Percentiles rank a stretch among this genome's conserved stretches.
phyloP scores from a whole-genome alignment of 2,329 filamentous ascomycete species.

The Trichoderma sp. region DNA sequence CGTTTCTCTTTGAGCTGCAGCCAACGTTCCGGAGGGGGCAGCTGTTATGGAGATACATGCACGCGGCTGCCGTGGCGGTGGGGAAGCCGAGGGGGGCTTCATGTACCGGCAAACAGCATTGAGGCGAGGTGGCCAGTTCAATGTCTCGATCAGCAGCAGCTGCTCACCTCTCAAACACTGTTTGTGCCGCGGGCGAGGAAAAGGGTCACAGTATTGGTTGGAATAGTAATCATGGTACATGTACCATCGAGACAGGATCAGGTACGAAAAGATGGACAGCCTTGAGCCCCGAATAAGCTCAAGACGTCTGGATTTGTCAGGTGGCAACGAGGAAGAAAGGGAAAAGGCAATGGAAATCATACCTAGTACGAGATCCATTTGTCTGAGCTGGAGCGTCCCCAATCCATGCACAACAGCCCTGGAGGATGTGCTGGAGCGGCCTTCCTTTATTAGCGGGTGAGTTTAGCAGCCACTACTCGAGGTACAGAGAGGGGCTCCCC shows the following conservation, averaged over 20 bases:
- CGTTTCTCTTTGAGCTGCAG: conserved; percentile 3
- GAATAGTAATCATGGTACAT: conserved; percentile 9
- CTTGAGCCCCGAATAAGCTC: neutral
- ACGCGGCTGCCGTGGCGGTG: neutral
- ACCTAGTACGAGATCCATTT: too few relatives aligned
- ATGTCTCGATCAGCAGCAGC: neutral
- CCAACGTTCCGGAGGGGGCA: neutral
- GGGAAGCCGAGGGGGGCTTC: neutral
- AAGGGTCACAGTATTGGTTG: neutral
- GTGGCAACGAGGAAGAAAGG: neutral
- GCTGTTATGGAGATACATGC: conserved; percentile 23
- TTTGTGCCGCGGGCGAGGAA: neutral
- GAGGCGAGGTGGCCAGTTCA: conserved; percentile 12
- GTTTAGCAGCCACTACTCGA: conserved; percentile 11
- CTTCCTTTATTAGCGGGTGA: conserved; percentile 13
- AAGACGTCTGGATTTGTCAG: conserved; percentile 15
- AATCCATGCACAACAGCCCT: neutral
- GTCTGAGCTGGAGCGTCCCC: too few relatives aligned
- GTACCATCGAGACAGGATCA: neutral
- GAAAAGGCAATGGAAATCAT: too few relatives aligned
- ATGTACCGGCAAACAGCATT: neutral
- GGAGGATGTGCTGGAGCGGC: conserved; percentile 14
- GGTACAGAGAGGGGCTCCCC: conserved; percentile 15
- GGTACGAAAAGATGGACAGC: neutral
- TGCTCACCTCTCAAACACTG: neutral